Evolutionary conservation across 805 yeast genomes (phyloP), one percentile per base, ranked within the genome.

Genomic region (Candida hungchunana): DNA sequence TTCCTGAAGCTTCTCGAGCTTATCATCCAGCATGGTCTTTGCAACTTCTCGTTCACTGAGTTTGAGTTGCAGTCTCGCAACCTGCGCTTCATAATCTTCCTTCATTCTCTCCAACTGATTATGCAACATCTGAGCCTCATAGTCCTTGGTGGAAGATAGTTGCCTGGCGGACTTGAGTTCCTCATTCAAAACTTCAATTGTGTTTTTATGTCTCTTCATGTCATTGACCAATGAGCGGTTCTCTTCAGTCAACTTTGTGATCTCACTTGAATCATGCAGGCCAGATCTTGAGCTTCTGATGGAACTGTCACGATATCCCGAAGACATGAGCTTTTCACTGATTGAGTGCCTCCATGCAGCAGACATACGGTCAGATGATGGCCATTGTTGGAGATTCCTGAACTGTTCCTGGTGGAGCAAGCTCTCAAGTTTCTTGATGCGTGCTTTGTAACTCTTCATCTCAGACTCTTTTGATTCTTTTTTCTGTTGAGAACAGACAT

Each of bases 341-440:
- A 42, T 18, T 3, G 51, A 45, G 14, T 16, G 29, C 31, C 43
- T 37, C 1, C 47, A 42, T 1, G 39, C 24, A 11, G 40, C 30
- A 4, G 48, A 37, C 12, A 37, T 17, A 14, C 43, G 34, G 7
- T 40, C 44, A 15, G 42, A 26, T 41, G 71, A 50, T 3, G 67
- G 68, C 70, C 71, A 66, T 32, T 58, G 60, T 21, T 67, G 67
- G 25, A 77, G 63, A 34, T 76, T 73, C 30, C 71, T 70, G 50
- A 71, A 77, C 44, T 75, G 85, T 36, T 77, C 82, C 43, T 83
- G 86, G 53, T 87, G 93, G 12, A 88, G 60, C 25, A 87, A 59
- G 36, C 75, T 80, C 48, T 88, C 96, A 34, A 90, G 67, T 47
- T 82, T 82, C 43, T 75, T 76, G 26, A 90, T 84, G 35, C 95